phyloP scores from a whole-genome alignment of 2,329 filamentous ascomycete species.

The Cladosporium sp. region DNA sequence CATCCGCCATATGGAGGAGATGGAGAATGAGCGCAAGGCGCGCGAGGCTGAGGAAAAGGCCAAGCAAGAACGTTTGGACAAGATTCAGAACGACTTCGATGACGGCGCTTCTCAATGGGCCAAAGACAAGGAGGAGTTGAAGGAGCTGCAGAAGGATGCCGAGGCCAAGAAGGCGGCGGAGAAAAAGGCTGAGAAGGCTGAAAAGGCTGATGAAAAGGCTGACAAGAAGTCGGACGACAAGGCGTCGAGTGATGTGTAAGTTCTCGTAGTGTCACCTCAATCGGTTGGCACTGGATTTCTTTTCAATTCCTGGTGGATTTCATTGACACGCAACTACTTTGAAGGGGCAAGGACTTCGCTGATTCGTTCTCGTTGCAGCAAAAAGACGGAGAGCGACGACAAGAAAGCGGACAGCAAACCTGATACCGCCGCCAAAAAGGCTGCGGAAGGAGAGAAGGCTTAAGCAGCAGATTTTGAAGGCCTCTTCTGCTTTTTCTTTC shows the following conservation, averaged over 20 bases:
- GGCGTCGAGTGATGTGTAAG: slow-evolving; percentile 27
- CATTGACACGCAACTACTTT: slow-evolving; percentile 11
- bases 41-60: slow-evolving; percentile 79
- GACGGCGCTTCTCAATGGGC: slow-evolving; percentile 80
- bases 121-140: slow-evolving; percentile 79
- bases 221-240: slow-evolving; percentile 47
- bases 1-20: slow-evolving; percentile 97
- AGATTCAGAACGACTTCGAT: slow-evolving; percentile 78
- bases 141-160: slow-evolving; percentile 33
- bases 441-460: neutral
- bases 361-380: slow-evolving; percentile 28
- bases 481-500: neutral
- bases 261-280: slow-evolving; percentile 13
- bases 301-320: neutral
- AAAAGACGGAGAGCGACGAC: slow-evolving; percentile 18
- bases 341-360: slow-evolving; percentile 29
- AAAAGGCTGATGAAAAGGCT: slow-evolving; percentile 54
- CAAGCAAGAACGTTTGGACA: slow-evolving; percentile 70
- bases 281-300: neutral
- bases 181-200: slow-evolving; percentile 43
- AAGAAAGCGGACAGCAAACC: slow-evolving; percentile 17
- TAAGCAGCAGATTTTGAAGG: neutral
- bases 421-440: slow-evolving; percentile 6
- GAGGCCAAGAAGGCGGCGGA: slow-evolving; percentile 58
- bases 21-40: slow-evolving; percentile 82